phyloP scores from a whole-genome alignment of 2,329 filamentous ascomycete genomes.

The Diaporthe destruens region DNA sequence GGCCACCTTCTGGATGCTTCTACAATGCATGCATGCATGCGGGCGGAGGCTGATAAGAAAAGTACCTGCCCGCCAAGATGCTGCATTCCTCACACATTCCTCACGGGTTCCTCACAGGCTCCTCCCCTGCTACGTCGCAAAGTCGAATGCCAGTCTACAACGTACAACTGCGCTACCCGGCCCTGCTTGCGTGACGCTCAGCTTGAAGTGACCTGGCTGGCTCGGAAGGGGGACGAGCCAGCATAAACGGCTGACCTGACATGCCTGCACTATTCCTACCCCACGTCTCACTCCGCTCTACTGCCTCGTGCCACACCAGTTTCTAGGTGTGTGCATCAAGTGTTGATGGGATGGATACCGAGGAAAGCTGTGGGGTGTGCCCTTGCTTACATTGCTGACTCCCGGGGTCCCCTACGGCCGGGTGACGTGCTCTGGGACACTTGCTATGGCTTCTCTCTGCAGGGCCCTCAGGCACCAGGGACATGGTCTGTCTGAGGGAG shows the following conservation, averaged over 20 bases:
- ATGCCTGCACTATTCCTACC: constrained; percentile 20
- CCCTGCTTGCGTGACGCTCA: background rate
- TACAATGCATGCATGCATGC: constrained; percentile 11
- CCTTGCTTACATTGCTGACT: constrained; percentile 29
- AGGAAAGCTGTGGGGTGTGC: constrained; percentile 8
- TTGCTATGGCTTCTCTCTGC: background rate
- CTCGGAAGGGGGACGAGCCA: background rate
- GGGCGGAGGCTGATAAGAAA: constrained; percentile 17
- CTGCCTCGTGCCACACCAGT: constrained; percentile 23
- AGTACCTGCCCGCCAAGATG: constrained; percentile 13
- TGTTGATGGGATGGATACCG: constrained; percentile 11
- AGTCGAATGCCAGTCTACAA: background rate
- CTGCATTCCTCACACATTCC: constrained; percentile 14
- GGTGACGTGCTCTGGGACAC: constrained; percentile 16
- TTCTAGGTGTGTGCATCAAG: background rate
- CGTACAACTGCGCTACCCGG: no score
- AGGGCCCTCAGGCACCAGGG: constrained; percentile 24
- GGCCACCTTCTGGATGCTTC: background rate
- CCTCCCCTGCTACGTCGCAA: constrained; percentile 17
- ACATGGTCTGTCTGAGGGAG: background rate
- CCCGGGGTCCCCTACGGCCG: constrained; percentile 24
- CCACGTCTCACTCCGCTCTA: constrained; percentile 26
- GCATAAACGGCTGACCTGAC: constrained; percentile 7
- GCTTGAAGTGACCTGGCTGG: background rate
- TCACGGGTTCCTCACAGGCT: no score